Evolutionary conservation across 768 basidiomycete species (phyloP).

Genomic region (Suillus occidentalis): DNA sequence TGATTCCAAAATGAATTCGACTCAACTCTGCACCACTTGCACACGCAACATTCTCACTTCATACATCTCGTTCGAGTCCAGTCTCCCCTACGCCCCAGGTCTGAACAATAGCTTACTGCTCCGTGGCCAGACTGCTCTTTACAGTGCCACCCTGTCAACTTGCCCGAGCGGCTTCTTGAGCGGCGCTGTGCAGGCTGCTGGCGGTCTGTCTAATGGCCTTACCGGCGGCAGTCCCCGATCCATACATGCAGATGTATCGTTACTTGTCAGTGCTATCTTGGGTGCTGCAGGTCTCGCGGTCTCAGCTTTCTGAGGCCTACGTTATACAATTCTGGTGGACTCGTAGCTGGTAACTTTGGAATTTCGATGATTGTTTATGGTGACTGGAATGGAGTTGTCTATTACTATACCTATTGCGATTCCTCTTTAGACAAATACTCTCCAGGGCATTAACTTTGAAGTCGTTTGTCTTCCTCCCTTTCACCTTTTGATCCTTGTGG

Average conservation of each 20-base stretch:
- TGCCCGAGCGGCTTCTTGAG: conserved; percentile 76
- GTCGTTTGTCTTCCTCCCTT: neutral
- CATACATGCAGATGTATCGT: conserved; percentile 25
- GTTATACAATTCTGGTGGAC: neutral
- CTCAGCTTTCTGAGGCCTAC: conserved; percentile 25
- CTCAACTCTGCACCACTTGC: conserved; percentile 77
- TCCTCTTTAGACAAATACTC: neutral
- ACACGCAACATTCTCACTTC: conserved; percentile 70
- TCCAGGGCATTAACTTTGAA: neutral
- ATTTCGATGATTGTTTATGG: neutral
- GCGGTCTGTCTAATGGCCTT: conserved; percentile 46
- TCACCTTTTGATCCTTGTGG: neutral
- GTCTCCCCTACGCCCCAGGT: conserved; percentile 74
- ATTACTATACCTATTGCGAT: conserved; percentile 1
- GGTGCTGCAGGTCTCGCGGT: conserved; percentile 34
- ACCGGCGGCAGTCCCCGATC: conserved; percentile 28
- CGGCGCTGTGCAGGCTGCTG: conserved; percentile 68
- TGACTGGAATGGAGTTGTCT: neutral
- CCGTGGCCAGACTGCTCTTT: conserved; percentile 62
- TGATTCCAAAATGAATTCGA: conserved; percentile 44
- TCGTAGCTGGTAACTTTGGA: neutral
- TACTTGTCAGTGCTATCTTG: conserved; percentile 31
- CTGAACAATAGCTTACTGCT: conserved; percentile 64
- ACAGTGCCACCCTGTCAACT: conserved; percentile 53
- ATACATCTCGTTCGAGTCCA: conserved; percentile 77